Evolutionary conservation across 352 stramenopile species (phyloP).

Genomic region (Pythium sukuiense): DNA sequence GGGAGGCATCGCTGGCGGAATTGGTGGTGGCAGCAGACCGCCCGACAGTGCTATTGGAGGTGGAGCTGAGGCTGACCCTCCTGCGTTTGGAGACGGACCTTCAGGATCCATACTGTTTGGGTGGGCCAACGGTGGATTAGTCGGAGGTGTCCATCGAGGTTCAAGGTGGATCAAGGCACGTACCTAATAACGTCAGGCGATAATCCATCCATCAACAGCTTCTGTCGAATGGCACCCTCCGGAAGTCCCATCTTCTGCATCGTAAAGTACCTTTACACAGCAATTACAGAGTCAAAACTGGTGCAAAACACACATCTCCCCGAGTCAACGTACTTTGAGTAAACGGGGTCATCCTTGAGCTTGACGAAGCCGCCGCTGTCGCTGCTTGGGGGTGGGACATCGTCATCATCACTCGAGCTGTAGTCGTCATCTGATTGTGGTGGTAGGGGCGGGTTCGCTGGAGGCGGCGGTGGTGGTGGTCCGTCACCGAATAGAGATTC

Average conservation of each 20-base stretch:
- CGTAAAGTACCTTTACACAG: conserved; percentile 67
- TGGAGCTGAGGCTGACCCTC: conserved; percentile 10
- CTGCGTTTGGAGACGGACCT: conserved; percentile 65
- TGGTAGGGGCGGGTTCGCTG: conserved; percentile 34
- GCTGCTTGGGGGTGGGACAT: conserved; percentile 24
- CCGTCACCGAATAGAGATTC: conserved; percentile 55
- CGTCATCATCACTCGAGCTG: conserved; percentile 62
- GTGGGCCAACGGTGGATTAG: conserved; percentile 9
- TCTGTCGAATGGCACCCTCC: conserved; percentile 78
- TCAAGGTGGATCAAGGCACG: neutral
- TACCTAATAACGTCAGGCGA: conserved; percentile 75
- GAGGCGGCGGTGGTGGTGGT: conserved; percentile 43
- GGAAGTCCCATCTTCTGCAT: conserved; percentile 84
- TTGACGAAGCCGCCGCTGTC: conserved; percentile 50
- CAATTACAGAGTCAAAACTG: neutral
- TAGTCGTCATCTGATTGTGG: conserved; percentile 44
- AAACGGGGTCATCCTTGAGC: conserved; percentile 78
- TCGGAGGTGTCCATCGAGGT: no score
- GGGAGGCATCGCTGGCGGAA: conserved; percentile 30
- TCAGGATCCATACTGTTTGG: conserved; percentile 72
- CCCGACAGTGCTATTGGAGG: conserved; percentile 16
- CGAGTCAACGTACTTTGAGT: conserved; percentile 48
- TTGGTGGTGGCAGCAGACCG: conserved; percentile 32
- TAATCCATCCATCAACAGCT: conserved; percentile 78
- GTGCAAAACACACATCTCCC: neutral